These are phyloP conservation scores for Casaregolazyma lundiana DNA, from an alignment of 1,139 yeast species.

Conservation along the genomic window DNA sequence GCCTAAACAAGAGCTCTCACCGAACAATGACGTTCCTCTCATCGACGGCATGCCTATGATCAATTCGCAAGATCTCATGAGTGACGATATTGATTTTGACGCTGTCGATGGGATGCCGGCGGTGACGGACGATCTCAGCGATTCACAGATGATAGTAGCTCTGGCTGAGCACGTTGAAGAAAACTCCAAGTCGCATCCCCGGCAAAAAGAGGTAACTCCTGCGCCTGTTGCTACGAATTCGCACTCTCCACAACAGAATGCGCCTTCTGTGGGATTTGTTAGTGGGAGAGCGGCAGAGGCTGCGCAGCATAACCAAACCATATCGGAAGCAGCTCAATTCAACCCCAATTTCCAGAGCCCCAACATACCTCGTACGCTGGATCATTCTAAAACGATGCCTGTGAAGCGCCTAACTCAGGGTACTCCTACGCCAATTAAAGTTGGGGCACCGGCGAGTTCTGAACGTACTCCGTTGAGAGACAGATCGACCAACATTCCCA, in stretches of 20 bases:
- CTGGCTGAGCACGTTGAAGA: too few relatives aligned
- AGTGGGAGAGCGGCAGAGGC: conserved; percentile 54
- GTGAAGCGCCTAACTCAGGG: conserved; percentile 24
- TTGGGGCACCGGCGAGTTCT: background rate
- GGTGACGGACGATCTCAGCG: conserved; percentile 7
- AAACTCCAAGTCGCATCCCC: too few relatives aligned
- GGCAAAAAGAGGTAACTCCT: background rate
- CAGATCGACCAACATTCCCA: conserved; percentile 1
- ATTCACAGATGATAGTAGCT: too few relatives aligned
- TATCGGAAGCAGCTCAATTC: conserved; percentile 34
- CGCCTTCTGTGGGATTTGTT: conserved; percentile 44
- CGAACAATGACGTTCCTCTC: conserved; percentile 8
- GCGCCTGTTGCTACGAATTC: too few relatives aligned
- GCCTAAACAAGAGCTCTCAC: conserved; percentile 3
- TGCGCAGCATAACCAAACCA: conserved; percentile 43
- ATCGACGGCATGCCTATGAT: conserved; percentile 8
- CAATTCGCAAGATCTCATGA: conserved; percentile 10
- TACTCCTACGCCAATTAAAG: conserved; percentile 4
- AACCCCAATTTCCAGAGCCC: conserved; percentile 51
- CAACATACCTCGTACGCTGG: conserved; percentile 44
- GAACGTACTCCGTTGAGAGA: conserved; percentile 9
- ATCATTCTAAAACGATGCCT: conserved; percentile 54
- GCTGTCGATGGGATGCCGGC: conserved; percentile 18
- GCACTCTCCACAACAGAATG: conserved; percentile 10
- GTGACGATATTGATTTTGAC: conserved; percentile 20